Percentiles rank a stretch among this genome's conserved stretches.
These are phyloP conservation scores for Chrysophaeum taylorii DNA, from an alignment of 352 stramenopile genomes.

Conservation along the genomic window DNA sequence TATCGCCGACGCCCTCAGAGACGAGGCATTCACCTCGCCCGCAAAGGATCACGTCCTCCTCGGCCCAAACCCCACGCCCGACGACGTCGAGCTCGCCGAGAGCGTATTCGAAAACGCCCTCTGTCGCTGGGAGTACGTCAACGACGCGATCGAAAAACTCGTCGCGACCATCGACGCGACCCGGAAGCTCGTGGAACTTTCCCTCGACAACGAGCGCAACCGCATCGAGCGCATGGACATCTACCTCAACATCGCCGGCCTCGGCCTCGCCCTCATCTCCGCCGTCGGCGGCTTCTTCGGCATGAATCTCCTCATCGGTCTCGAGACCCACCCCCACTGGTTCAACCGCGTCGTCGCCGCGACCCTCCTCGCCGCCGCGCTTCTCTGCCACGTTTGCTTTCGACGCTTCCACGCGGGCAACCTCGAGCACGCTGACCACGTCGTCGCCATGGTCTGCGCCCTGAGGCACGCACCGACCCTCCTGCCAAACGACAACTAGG, in stretches of 20 bases:
- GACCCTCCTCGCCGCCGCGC: no score
- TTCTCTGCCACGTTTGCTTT: no score
- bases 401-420: no score
- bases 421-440: no score
- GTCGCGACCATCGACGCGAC: not conserved
- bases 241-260: not conserved
- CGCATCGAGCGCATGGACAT: constrained; percentile 8
- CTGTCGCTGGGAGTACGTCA: constrained; percentile 4
- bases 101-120: constrained; percentile 1
- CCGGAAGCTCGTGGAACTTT: not conserved
- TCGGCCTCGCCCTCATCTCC: not conserved
- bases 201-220: constrained; percentile 7
- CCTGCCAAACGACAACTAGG: no score
- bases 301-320: constrained; percentile 7
- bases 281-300: constrained; percentile 1
- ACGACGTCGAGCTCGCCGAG: not conserved
- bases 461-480: no score
- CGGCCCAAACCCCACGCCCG: not conserved
- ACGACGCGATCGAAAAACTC: not conserved
- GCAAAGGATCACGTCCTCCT: not conserved
- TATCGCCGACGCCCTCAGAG: not conserved
- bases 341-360: no score
- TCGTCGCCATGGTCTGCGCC: no score
- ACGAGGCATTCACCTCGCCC: not conserved
- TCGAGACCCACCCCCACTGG: not conserved